phyloP scores from a whole-genome alignment of 352 stramenopile species.

The Thraustochytrium sp. region DNA sequence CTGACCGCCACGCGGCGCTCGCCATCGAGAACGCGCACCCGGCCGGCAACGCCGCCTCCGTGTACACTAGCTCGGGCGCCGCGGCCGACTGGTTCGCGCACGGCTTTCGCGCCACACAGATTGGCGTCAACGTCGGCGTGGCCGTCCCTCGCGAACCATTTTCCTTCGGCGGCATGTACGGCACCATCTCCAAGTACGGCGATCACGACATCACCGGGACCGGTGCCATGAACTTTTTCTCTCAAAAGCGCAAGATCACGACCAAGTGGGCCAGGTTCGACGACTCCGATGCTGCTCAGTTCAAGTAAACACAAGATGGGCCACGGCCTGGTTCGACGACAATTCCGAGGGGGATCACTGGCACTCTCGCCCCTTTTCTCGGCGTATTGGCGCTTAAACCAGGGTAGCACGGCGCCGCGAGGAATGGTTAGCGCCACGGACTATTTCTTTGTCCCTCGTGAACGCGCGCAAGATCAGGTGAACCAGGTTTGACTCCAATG shows the following conservation, averaged over 20 bases:
- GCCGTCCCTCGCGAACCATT: conserved; percentile 89
- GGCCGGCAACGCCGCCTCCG: conserved; percentile 91
- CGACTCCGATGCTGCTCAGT: conserved; percentile 10
- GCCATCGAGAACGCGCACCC: conserved; percentile 90
- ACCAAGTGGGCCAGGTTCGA: conserved; percentile 72
- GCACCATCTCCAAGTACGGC: conserved; percentile 92
- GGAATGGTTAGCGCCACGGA: too few relatives aligned
- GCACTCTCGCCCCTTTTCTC: too few relatives aligned
- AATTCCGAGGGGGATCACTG: too few relatives aligned
- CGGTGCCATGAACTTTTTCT: conserved; percentile 94
- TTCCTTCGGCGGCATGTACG: conserved; percentile 92
- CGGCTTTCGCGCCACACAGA: conserved; percentile 79
- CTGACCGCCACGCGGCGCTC: conserved; percentile 84
- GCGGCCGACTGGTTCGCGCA: conserved; percentile 87
- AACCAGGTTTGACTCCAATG: too few relatives aligned
- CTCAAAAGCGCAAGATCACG: conserved; percentile 92
- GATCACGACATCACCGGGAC: conserved; percentile 97
- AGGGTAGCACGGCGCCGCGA: too few relatives aligned
- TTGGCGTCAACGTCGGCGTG: conserved; percentile 94
- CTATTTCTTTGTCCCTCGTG: too few relatives aligned
- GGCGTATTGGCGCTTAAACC: too few relatives aligned
- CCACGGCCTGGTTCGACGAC: too few relatives aligned
- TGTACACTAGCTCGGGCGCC: conserved; percentile 89
- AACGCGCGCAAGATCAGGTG: too few relatives aligned
- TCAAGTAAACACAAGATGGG: conserved; percentile 39